Evolutionary conservation across 176 grass and related monocot genomes (phyloP).

Genomic region (Phyllostachys edulis): DNA sequence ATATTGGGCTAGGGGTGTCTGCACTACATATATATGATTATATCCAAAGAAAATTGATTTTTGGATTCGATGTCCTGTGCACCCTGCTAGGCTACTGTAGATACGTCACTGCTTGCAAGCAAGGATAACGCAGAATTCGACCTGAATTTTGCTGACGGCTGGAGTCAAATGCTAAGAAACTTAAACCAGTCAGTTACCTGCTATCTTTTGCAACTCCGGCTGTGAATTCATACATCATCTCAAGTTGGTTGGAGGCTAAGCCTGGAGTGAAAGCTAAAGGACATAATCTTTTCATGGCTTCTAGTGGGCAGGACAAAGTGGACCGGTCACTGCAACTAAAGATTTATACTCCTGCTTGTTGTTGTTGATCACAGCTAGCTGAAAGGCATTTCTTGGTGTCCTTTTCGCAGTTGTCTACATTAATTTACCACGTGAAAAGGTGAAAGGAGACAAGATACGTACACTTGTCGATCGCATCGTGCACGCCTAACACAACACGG

Average conservation of each 20-base stretch:
- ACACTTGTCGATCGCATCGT: constrained; percentile 14
- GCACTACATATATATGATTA: no score
- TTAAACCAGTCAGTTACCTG: not conserved
- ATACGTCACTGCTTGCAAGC: no score
- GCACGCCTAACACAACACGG: constrained; percentile 32
- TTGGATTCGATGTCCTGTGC: no score
- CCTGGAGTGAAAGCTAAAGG: constrained; percentile 22
- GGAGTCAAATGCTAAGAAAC: not conserved
- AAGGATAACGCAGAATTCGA: not conserved
- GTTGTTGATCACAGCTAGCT: not conserved
- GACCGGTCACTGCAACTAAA: not conserved
- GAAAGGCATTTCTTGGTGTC: not conserved
- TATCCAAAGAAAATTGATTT: no score
- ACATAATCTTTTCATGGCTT: not conserved
- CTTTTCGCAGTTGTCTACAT: not conserved
- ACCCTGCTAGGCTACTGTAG: no score
- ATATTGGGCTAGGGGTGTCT: no score
- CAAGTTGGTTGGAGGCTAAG: not conserved
- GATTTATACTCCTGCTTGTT: not conserved
- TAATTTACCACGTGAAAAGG: not conserved
- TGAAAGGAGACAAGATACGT: not conserved
- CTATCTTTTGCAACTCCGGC: not conserved
- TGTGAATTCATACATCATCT: not conserved
- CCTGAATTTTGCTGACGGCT: not conserved
- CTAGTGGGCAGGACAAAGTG: constrained; percentile 9